These are phyloP conservation scores for Ogataea hybrid DNA, from an alignment of 1,139 yeast species.

Conservation along the genomic window DNA sequence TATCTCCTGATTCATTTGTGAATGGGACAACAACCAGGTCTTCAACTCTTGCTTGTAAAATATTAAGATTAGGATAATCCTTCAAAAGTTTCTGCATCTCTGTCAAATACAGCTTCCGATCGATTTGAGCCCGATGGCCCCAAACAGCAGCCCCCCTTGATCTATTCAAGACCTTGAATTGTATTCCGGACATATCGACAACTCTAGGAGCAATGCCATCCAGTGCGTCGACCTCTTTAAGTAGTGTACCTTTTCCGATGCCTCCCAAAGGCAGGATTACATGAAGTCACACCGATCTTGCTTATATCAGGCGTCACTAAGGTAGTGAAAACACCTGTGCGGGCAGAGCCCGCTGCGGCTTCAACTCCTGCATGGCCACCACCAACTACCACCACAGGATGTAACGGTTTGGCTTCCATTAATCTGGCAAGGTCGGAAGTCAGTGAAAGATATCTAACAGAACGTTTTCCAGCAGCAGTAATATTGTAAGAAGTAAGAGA, in stretches of 20 bases:
- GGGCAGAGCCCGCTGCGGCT: constrained; percentile 91
- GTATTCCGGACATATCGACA: constrained; percentile 91
- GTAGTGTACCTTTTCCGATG: constrained; percentile 91
- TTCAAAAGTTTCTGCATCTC: constrained; percentile 77
- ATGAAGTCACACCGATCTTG: constrained; percentile 91
- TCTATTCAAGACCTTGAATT: constrained; percentile 80
- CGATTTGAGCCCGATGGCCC: constrained; percentile 98
- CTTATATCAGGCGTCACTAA: constrained; percentile 72
- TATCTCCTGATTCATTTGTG: constrained; percentile 32
- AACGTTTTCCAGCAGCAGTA: too few relatives aligned
- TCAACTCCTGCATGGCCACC: constrained; percentile 99
- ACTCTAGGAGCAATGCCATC: constrained; percentile 88
- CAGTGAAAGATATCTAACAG: constrained; percentile 22
- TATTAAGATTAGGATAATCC: constrained; percentile 55
- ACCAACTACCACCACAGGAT: constrained; percentile 86
- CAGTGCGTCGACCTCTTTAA: constrained; percentile 92
- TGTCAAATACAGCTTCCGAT: constrained; percentile 68
- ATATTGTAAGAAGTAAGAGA: too few relatives aligned
- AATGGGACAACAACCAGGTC: constrained; percentile 67
- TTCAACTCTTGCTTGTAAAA: constrained; percentile 75
- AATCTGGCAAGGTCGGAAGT: constrained; percentile 40
- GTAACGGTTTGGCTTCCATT: constrained; percentile 36
- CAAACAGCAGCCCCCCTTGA: constrained; percentile 97
- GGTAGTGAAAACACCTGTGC: constrained; percentile 72
- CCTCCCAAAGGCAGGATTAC: constrained; percentile 99